These are phyloP conservation scores for Fomes fomentarius DNA, from an alignment of 1,284 basidiomycete genomes.

Conservation along the genomic window DNA sequence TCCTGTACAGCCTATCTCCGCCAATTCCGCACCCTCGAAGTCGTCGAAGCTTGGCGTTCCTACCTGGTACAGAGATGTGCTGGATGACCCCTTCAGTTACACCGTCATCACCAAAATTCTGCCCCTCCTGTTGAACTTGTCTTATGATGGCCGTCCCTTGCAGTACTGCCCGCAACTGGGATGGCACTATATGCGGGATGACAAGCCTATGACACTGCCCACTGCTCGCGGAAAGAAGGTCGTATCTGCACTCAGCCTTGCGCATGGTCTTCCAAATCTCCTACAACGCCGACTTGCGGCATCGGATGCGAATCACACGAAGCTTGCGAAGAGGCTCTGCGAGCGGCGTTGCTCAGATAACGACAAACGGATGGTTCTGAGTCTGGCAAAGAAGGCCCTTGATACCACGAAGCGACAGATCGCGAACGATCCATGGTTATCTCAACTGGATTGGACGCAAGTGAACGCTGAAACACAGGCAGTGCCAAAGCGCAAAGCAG, in stretches of 20 bases:
- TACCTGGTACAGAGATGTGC: slow-evolving; percentile 78
- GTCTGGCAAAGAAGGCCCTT: slow-evolving; percentile 41
- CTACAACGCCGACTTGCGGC: too few species aligned
- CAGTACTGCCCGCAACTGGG: slow-evolving; percentile 63
- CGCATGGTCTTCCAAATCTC: slow-evolving; percentile 46
- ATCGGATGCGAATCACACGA: too few species aligned
- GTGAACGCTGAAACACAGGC: slow-evolving; percentile 9
- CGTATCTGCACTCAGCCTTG: slow-evolving; percentile 42
- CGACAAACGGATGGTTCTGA: slow-evolving; percentile 36
- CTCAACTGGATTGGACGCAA: slow-evolving; percentile 68
- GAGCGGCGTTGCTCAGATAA: slow-evolving; percentile 39
- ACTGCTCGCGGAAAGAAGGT: slow-evolving; percentile 45
- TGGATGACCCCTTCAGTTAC: slow-evolving; percentile 49
- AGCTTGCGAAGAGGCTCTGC: slow-evolving; percentile 48
- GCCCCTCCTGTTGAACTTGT: slow-evolving; percentile 79
- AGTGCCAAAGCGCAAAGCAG: slow-evolving; percentile 26
- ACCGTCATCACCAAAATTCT: slow-evolving; percentile 69
- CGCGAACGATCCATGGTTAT: slow-evolving; percentile 57
- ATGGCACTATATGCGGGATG: slow-evolving; percentile 63
- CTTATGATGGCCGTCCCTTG: slow-evolving; percentile 74
- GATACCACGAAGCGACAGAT: slow-evolving; percentile 21
- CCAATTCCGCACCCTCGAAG: too few species aligned
- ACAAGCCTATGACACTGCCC: slow-evolving; percentile 38
- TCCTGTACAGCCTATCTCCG: not conserved
- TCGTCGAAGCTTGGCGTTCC: too few species aligned